Conservation (phyloP, 2,329 filamentous ascomycete genomes). For the Calonectria naviculata region DNA sequence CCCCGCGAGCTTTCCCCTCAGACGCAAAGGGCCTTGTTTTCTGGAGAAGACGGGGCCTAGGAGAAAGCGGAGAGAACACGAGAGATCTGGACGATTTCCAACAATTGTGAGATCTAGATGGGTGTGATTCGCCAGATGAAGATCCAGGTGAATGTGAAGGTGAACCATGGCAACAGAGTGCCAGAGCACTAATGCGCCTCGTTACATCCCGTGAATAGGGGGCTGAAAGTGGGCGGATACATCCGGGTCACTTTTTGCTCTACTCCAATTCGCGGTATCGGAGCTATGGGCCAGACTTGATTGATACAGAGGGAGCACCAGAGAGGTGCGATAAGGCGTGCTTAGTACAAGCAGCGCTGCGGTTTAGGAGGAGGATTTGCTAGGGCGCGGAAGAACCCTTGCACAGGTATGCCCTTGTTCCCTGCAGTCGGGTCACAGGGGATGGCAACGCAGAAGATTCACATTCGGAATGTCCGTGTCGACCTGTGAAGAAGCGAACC, state of each 20-base stretch:
- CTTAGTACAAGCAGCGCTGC: not conserved
- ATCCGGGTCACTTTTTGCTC: not conserved
- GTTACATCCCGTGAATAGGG: not conserved
- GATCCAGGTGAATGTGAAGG: conserved; percentile 23
- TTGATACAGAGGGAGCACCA: not conserved
- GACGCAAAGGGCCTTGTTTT: conserved; percentile 27
- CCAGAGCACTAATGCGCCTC: not conserved
- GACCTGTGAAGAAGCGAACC: not conserved
- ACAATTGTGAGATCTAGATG: conserved; percentile 12
- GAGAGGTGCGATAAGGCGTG: conserved; percentile 13
- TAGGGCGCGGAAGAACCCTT: not conserved
- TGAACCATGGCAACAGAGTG: conserved; percentile 15
- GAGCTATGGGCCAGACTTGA: not conserved
- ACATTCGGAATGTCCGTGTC: conserved; percentile 16
- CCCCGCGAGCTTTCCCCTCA: conserved; percentile 33
- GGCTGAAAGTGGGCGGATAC: not conserved
- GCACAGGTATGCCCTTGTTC: not conserved
- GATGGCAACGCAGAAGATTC: not conserved
- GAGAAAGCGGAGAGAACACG: conserved; percentile 13
- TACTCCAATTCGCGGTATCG: conserved; percentile 20
- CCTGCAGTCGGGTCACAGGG: not conserved
- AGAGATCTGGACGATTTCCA: not conserved
- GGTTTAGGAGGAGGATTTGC: not conserved
- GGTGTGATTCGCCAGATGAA: not conserved
- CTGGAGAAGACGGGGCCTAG: conserved; percentile 33